Evolutionary conservation across 306 rosid species (phyloP), one percentile per base, ranked within the genome.

Genomic region (Sechiopsis laciniata): DNA sequence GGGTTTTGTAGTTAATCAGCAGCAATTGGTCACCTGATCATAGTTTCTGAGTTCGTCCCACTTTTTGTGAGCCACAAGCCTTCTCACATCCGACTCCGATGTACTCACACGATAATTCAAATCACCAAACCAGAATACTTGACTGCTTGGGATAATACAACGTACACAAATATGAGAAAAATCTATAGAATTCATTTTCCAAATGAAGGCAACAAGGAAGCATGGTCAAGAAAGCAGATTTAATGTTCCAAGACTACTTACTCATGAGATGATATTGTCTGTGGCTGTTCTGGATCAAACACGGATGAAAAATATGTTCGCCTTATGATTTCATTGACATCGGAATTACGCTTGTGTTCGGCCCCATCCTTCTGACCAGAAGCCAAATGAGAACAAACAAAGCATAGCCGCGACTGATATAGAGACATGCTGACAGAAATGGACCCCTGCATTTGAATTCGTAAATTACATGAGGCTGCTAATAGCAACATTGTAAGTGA

Each of bases 81-180:
- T 85, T 76, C 97, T 82, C 35, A 82, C 86, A 50, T 91, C 87
- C 0, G 21, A 55, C 22, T 91, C 97, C 82, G 82, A 72, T 87
- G 88, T 79, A 51, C 81, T 88, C 86, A 94, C 84, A 6, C 99
- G 99, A 75, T 91, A 94, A 76, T 94, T 94, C 86, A 94, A 86
- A 77, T 94, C 97, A 52, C 99, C 97, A 26, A 94, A 87, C 99
- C 97, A 94, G 88, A 94, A 89, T 73, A 94, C 85, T 81, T 94
- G 90, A 68, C 99, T 91, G 96, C 63, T 76, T 14, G 71, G 0
- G 29, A 51, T 21, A 50, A 6, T 24, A 12, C 12, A 37, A 32
- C 26, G 0, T 9, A 71, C 22, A 21, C 0, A 55, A 72, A 12
- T 8, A 45, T 9, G 37, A 46, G 73, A 72, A 7, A 37, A 5